A percentile compares a stretch with the other conserved stretches of the same genome.
These are phyloP conservation scores for Coemansia sp. DNA, from an alignment of 192 early-diverging fungal species.

Conservation along the genomic window DNA sequence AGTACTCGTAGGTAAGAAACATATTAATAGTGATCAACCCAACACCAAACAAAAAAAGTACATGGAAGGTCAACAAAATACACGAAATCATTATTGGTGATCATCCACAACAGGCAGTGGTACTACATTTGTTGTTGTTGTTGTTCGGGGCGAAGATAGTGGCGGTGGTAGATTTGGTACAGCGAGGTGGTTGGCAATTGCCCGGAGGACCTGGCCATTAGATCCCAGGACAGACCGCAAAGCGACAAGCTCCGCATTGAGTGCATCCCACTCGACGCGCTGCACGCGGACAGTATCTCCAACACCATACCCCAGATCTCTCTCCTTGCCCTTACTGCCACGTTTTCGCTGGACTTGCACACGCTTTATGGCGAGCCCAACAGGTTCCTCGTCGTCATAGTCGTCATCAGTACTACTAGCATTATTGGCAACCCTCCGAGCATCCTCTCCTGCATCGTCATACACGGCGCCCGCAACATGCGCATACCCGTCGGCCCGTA, in stretches of 20 bases:
- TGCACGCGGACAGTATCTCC: conserved; percentile 19
- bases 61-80: background rate
- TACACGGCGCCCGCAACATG: conserved; percentile 18
- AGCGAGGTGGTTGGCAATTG: conserved; percentile 39
- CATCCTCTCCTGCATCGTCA: conserved; percentile 3
- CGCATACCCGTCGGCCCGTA: conserved; percentile 27
- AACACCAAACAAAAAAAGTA: background rate
- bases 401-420: background rate
- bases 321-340: conserved; percentile 25
- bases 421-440: background rate
- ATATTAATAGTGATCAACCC: background rate
- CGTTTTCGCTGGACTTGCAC: background rate
- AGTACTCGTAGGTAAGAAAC: background rate
- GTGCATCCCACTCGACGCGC: conserved; percentile 37
- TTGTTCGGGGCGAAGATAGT: background rate
- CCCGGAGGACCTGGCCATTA: conserved; percentile 35
- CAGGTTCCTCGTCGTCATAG: conserved; percentile 4
- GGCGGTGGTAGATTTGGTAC: conserved; percentile 6
- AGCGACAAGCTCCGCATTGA: conserved; percentile 39
- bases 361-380: background rate
- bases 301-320: background rate
- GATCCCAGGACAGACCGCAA: conserved; percentile 24
- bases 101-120: background rate
- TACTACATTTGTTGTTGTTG: background rate
- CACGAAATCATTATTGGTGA: background rate